Percentiles rank a stretch among this genome's conserved stretches.
These are phyloP conservation scores for Dictyostelium firmibasis DNA, from an alignment of 78 protist genomes.

Conservation along the genomic window DNA sequence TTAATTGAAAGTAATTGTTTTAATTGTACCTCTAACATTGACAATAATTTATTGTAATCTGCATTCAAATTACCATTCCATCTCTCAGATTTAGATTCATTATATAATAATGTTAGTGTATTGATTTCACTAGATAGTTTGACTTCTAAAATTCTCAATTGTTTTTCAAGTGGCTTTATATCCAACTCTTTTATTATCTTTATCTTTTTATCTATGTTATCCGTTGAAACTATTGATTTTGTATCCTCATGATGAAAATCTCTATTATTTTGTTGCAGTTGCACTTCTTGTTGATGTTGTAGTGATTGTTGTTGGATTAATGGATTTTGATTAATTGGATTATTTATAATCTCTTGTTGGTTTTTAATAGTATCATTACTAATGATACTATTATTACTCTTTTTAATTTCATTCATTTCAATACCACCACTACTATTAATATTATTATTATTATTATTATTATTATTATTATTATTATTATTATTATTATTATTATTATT, in stretches of 20 bases:
- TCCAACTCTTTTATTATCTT: background rate
- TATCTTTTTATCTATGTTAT: background rate
- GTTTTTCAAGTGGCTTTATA: background rate
- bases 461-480: too few relatives aligned
- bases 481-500: too few relatives aligned
- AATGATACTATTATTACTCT: background rate
- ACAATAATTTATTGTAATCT: background rate
- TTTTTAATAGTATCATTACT: background rate
- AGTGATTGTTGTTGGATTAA: background rate
- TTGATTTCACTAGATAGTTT: conserved; percentile 12
- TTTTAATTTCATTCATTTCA: background rate
- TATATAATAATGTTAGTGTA: conserved; percentile 5
- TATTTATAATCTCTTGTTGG: background rate
- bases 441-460: too few relatives aligned
- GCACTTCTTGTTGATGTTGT: background rate
- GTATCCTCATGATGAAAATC: background rate
- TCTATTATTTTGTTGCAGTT: background rate
- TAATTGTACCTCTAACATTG: conserved; percentile 10
- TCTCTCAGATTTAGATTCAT: conserved; percentile 26
- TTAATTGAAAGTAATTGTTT: conserved; percentile 56
- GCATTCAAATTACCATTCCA: conserved; percentile 22
- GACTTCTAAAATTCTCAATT: background rate
- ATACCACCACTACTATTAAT: too few relatives aligned
- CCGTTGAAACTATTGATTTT: background rate
- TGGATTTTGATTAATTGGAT: background rate